These are phyloP conservation scores for Fusarium mexicanum DNA, from an alignment of 2,329 filamentous ascomycete species.

Conservation along the genomic window DNA sequence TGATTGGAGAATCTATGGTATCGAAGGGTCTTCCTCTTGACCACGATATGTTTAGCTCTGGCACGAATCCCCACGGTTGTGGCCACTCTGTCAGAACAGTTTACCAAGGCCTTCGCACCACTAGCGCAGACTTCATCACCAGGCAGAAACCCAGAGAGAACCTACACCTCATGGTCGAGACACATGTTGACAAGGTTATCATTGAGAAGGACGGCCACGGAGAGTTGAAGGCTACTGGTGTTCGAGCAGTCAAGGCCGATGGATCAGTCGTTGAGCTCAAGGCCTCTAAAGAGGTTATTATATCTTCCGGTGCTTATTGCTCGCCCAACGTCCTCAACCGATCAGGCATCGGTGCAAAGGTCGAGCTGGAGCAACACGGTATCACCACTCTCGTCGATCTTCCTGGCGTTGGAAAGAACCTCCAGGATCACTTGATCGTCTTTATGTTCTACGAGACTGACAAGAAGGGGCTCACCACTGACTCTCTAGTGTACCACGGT, in stretches of 20 bases:
- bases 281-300: constrained; percentile 52
- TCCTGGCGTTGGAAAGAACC: constrained; percentile 61
- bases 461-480: constrained; percentile 62
- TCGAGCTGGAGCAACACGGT: constrained; percentile 53
- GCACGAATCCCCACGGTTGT: constrained; percentile 61
- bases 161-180: constrained; percentile 58
- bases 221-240: constrained; percentile 56
- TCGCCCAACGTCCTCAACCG: constrained; percentile 62
- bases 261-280: constrained; percentile 53
- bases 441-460: constrained; percentile 71
- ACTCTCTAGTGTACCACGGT: constrained; percentile 63
- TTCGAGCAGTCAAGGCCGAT: constrained; percentile 52
- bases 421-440: constrained; percentile 61
- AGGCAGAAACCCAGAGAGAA: constrained; percentile 53
- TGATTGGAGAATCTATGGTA: constrained; percentile 63
- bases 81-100: constrained; percentile 65
- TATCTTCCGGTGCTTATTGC: constrained; percentile 60
- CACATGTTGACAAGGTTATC: constrained; percentile 62
- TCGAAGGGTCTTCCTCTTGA: constrained; percentile 64
- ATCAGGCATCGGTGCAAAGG: constrained; percentile 60
- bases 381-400: constrained; percentile 55
- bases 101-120: constrained; percentile 61
- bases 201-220: constrained; percentile 49
- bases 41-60: constrained; percentile 62
- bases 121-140: constrained; percentile 62